Evolutionary conservation across 2,329 filamentous ascomycete species (phyloP).

Genomic region (Emydomyces testavorans): DNA sequence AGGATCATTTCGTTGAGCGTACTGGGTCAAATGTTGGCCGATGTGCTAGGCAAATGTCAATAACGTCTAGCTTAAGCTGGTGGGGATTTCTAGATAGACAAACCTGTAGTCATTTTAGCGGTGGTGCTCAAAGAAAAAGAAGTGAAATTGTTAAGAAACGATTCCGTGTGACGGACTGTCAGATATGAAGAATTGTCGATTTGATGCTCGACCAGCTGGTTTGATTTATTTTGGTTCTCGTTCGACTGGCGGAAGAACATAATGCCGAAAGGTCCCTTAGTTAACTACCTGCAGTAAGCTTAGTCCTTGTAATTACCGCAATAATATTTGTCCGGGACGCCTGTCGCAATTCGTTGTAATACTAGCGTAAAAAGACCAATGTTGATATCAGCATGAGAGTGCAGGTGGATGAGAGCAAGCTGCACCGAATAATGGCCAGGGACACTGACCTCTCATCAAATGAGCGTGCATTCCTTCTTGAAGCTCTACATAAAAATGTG

Average conservation of each 20-base stretch:
- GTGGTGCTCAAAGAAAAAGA: neutral
- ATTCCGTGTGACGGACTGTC: neutral
- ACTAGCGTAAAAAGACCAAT: no score
- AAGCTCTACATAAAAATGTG: constrained; percentile 68
- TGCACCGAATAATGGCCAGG: constrained; percentile 13
- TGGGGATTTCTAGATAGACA: constrained; percentile 5
- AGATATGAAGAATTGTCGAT: no score
- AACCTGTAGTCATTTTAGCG: constrained; percentile 35
- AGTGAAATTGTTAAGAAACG: neutral
- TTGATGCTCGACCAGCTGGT: no score
- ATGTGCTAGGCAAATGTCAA: constrained; percentile 43
- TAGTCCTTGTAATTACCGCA: no score
- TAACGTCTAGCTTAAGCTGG: neutral
- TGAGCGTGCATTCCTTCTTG: constrained; percentile 73
- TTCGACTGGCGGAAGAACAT: no score
- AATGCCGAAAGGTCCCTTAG: no score
- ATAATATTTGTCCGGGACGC: no score
- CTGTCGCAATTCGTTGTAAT: no score
- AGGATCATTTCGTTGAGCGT: constrained; percentile 18
- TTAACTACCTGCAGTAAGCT: no score
- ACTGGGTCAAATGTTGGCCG: constrained; percentile 95
- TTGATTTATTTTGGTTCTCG: no score
- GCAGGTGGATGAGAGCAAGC: neutral
- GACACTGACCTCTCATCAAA: constrained; percentile 64
- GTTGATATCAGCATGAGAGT: no score